Evolutionary conservation across 306 rosid genomes (phyloP), one percentile per base, ranked within the genome.

Genomic region (Prunus armeniaca): DNA sequence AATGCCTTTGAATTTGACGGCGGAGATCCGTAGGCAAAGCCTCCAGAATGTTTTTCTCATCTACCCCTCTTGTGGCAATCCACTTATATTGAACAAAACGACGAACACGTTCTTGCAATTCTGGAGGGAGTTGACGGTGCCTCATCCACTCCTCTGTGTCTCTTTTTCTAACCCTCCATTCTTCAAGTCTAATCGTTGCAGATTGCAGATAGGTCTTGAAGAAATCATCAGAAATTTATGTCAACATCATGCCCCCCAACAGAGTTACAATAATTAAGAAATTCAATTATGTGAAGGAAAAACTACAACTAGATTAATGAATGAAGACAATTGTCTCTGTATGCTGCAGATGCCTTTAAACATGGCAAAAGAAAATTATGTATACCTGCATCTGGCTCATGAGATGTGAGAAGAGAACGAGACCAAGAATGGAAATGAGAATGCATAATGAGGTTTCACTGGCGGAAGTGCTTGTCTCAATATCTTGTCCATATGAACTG

Each of bases 111-210:
- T 92, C 85, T 74, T 95, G 96, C 55, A 92, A 68, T 43, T 90
- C 90, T 2, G 76, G 83, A 4, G 97, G 97, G 18, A 95, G 91
- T 67, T 92, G 98, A 15, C 98, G 93, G 45, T 95, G 96, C 82
- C 88, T 89, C 98, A 90, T 95, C 97, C 98, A 95, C 85, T 92
- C 97, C 86, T 95, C 97, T 41, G 97, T 95, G 54, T 95, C 97
- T 75, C 90, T 89, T 65, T 88, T 88, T 76, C 41, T 92, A 9
- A 92, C 87, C 75, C 97, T 86, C 97, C 97, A 95, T 55, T 95
- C 90, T 78, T 95, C 98, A 74, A 95, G 87, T 83, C 97, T 95
- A 62, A 90, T 90, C 25, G 93, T 73, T 27, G 91, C 65, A 72
- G 98, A 92, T 92, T 92, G 98, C 82, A 91, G 80, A 79, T 86